Base-by-base conservation (phyloP, 345 rosid species). In the Eutrema yunnanense region DNA sequence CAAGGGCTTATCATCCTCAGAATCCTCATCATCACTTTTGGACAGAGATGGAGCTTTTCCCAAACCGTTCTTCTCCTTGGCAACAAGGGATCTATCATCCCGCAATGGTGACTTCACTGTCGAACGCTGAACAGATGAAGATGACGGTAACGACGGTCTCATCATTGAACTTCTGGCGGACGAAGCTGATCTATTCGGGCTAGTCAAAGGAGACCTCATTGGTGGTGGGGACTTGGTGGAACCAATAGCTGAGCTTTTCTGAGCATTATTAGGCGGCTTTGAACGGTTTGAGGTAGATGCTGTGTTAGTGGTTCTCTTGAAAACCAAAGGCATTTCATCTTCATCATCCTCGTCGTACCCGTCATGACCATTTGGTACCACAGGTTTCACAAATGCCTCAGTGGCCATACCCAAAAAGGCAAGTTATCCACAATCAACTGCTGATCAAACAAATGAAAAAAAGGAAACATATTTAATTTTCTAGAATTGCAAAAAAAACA, bases 1-100 rank as follows among this genome's bases (percentile, higher is more conserved):
- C 80, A 96, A 78, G 27, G 97, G 97, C 50, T 80, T 79, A 64
- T 85, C 82, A 81, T 92, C 99, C 59, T 92, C 97, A 43, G 90
- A 87, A 72, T 89, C 96, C 9, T 83, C 90, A 22, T 50, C 74
- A 67, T 75, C 73, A 51, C 27, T 60, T 61, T 36, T 74, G 12
- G 78, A 51, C 62, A 60, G 42, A 68, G 69, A 27, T 27, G 69
- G 68, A 60, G 78, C 73, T 53, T 61, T 67, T n/a, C 41, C 73
- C 70, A 67, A 47, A 70, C 37, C 73, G 59, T 75, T 53, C 57
- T 80, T 90, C 74, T 84, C 87, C 86, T 84, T 86, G 51, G 79
- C 74, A 77, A 34, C 68, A 59, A 67, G 6, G 11, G 78, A 59
- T 42, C 62, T 67, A 60, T 36, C 64, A 12, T 61, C 73, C 29